These are phyloP conservation scores for Talaromyces verruculosus DNA, from an alignment of 2,329 filamentous ascomycete species.

Conservation along the genomic window DNA sequence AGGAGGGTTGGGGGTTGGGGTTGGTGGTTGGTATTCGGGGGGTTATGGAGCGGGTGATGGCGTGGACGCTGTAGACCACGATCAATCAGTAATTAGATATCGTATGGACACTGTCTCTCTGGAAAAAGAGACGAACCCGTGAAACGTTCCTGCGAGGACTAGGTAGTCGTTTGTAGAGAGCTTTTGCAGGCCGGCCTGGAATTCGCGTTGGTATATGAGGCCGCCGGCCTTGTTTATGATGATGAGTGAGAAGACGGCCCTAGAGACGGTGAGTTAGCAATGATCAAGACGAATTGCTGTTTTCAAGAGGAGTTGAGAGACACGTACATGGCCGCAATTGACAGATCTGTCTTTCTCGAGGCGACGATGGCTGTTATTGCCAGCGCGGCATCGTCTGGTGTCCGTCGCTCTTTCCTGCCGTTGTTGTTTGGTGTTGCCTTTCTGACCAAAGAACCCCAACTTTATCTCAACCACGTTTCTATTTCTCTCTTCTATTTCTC, in stretches of 20 bases:
- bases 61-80: constrained; percentile 55
- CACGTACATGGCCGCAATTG: neutral
- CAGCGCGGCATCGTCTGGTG: neutral
- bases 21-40: constrained; percentile 40
- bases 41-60: constrained; percentile 59
- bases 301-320: neutral
- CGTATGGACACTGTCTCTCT: neutral
- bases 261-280: constrained; percentile 40
- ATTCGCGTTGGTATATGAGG: constrained; percentile 92
- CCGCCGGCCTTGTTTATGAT: constrained; percentile 99
- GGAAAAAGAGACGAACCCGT: constrained; percentile 57
- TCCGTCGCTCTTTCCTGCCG: neutral
- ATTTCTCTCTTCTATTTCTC: neutral
- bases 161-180: constrained; percentile 95
- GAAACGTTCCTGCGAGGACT: constrained; percentile 94
- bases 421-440: neutral
- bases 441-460: neutral
- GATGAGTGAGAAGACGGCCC: constrained; percentile 92
- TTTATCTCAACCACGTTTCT: neutral
- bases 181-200: constrained; percentile 81
- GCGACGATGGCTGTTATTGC: neutral
- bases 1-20: constrained; percentile 30
- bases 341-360: neutral
- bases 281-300: neutral
- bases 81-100: neutral